A percentile compares a stretch with the other conserved stretches of the same genome.
These are phyloP conservation scores for Scolecobasidium constrictum DNA, from an alignment of 2,329 filamentous ascomycete species.

Conservation along the genomic window DNA sequence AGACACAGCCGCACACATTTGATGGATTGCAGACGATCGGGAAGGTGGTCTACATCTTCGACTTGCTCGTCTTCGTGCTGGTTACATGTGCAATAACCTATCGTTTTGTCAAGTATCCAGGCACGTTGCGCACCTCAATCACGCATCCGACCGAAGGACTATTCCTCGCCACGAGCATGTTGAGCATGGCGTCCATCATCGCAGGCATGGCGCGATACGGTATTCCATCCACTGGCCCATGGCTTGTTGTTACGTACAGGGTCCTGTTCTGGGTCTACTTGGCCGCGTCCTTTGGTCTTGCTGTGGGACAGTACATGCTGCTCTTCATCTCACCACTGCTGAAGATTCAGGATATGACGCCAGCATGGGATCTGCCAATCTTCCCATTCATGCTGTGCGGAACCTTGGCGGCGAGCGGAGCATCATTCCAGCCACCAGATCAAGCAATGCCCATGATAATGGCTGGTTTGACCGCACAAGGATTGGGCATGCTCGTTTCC, in stretches of 20 bases:
- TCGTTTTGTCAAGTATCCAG: slow-evolving; percentile 51
- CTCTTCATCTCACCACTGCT: slow-evolving; percentile 28
- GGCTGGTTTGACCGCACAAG: slow-evolving; percentile 32
- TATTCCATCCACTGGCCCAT: slow-evolving; percentile 43
- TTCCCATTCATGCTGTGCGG: slow-evolving; percentile 26
- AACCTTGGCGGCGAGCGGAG: slow-evolving; percentile 23
- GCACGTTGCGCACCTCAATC: slow-evolving; percentile 43
- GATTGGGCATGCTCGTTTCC: slow-evolving; percentile 32
- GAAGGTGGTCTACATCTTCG: slow-evolving; percentile 56
- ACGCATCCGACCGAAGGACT: slow-evolving; percentile 48
- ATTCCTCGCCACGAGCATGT: slow-evolving; percentile 56
- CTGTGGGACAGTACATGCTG: slow-evolving; percentile 31
- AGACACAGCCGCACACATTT: slow-evolving; percentile 55
- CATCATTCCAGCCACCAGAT: slow-evolving; percentile 16
- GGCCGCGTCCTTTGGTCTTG: slow-evolving; percentile 45
- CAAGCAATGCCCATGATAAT: slow-evolving; percentile 30
- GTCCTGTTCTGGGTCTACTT: slow-evolving; percentile 63
- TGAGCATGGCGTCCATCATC: slow-evolving; percentile 57
- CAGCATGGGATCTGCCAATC: slow-evolving; percentile 27
- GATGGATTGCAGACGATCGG: slow-evolving; percentile 53
- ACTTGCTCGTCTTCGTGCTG: slow-evolving; percentile 52
- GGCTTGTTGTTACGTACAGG: slow-evolving; percentile 48
- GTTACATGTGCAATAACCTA: slow-evolving; percentile 43
- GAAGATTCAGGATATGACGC: slow-evolving; percentile 28
- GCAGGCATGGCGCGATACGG: slow-evolving; percentile 56